A percentile compares a stretch with the other conserved stretches of the same genome.
These are phyloP conservation scores for Pleurotus tuber-regium DNA, from an alignment of 768 basidiomycete genomes.

Conservation along the genomic window DNA sequence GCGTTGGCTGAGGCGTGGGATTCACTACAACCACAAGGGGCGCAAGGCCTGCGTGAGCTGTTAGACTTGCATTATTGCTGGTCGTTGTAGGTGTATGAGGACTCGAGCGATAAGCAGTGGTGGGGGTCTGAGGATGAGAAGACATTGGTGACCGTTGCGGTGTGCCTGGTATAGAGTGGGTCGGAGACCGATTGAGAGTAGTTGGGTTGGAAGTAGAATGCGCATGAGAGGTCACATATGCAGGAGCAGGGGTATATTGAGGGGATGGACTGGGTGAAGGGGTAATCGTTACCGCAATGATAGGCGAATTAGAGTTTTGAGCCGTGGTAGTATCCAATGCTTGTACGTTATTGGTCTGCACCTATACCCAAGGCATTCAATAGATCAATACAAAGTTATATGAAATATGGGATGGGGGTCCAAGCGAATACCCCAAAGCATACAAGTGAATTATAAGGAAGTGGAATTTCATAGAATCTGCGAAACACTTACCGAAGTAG, in stretches of 20 bases:
- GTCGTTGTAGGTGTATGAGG: slow-evolving; percentile 4
- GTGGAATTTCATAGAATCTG: background rate
- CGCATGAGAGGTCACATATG: background rate
- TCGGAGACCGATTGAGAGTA: slow-evolving; percentile 3
- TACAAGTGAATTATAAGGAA: background rate
- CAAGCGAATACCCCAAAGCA: too few species aligned
- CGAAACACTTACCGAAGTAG: background rate
- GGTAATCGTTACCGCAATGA: background rate
- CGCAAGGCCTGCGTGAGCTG: too few species aligned
- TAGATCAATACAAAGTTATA: too few species aligned
- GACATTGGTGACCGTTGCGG: background rate
- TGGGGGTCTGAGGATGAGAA: background rate
- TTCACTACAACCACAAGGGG: slow-evolving; percentile 69
- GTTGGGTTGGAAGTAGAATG: background rate
- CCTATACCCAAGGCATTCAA: too few species aligned
- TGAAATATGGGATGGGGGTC: too few species aligned
- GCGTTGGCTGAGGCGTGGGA: slow-evolving; percentile 74
- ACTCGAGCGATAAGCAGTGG: background rate
- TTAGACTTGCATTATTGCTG: background rate
- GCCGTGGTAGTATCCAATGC: too few species aligned
- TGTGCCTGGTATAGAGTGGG: background rate
- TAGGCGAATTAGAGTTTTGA: too few species aligned
- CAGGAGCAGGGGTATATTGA: background rate
- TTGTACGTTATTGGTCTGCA: too few species aligned
- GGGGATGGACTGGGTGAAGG: background rate